Evolutionary conservation across 2,329 filamentous ascomycete genomes (phyloP), one percentile per base, ranked within the genome.

Genomic region (Aspergillus texensis): DNA sequence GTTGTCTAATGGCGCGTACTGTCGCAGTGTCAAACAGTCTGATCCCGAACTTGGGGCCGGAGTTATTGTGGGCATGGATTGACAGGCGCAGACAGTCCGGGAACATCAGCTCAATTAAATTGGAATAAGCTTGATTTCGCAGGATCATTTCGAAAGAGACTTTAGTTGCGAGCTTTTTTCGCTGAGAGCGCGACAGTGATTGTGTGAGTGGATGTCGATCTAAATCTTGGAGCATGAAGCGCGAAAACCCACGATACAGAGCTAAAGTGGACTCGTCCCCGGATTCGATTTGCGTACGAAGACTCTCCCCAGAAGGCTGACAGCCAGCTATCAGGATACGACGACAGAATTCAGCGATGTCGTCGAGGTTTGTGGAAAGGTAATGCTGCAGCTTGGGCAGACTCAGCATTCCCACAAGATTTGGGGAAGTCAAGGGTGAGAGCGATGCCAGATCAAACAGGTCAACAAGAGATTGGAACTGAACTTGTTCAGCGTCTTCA

Each of bases 61-160:
- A 39, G 34, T 55, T 55, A 55, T 39, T 39, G 21, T 55, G 52
- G n/a, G 81, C 80, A 61, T 83, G 82, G 55, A 83, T 83, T 0
- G 80, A 83, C 0, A 83, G 74, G n/a, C 81, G 79, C 48, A 84
- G 72, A 60, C 80, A 77, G 62, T 80, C 76, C 1, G 81, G 81
- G 63, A 82, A 78, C 2, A 83, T 66, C 4, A 82, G 68, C 70
- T 82, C 80, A n/a, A 82, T 74, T 16, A 83, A 73, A 57, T 82
- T 83, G 3, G 81, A 83, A 63, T 83, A 83, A 11, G 80, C 80
- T 62, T 82, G 80, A 65, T 83, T 83, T 9, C 81, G 74, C 73
- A 67, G 36, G 32, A 78, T 75, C 76, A 78, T 79, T 61, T 78
- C 76, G 43, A 73, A 70, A 1, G 77, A 75, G 8, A 78, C 73